Conservation (phyloP, 2,329 filamentous ascomycete species). For the Fusarium sp. region DNA sequence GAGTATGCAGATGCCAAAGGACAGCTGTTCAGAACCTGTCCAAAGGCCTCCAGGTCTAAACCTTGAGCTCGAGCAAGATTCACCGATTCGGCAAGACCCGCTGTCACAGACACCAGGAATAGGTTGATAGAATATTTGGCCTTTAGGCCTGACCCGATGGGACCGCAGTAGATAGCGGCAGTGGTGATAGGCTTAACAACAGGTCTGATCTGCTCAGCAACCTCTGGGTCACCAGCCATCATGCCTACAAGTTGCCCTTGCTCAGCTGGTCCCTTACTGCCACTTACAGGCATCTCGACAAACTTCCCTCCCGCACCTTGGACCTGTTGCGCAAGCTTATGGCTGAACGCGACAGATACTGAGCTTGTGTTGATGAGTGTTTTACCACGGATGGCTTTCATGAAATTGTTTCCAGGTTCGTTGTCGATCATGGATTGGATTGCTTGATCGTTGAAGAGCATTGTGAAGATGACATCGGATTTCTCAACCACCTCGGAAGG, state of each 20-base stretch:
- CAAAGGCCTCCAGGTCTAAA: neutral
- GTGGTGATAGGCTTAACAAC: neutral
- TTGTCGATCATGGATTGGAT: neutral
- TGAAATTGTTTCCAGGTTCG: neutral
- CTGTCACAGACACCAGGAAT: neutral
- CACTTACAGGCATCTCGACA: neutral
- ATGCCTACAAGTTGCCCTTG: neutral
- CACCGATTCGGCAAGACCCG: neutral
- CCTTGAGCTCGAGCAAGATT: neutral
- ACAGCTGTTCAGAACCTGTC: neutral
- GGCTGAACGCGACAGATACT: neutral
- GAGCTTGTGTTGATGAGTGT: neutral
- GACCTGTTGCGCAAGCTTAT: neutral
- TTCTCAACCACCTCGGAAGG: neutral
- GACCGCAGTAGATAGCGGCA: neutral
- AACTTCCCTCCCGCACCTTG: fast-evolving
- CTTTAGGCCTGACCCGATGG: neutral
- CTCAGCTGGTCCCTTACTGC: neutral
- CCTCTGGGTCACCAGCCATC: neutral
- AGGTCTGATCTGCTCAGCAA: neutral
- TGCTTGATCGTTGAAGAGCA: neutral
- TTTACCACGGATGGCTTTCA: neutral
- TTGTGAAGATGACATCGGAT: neutral
- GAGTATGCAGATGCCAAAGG: neutral
- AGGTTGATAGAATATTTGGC: neutral